Evolutionary conservation across 2,329 filamentous ascomycete genomes (phyloP).

Genomic region (Colletotrichum noveboracense): DNA sequence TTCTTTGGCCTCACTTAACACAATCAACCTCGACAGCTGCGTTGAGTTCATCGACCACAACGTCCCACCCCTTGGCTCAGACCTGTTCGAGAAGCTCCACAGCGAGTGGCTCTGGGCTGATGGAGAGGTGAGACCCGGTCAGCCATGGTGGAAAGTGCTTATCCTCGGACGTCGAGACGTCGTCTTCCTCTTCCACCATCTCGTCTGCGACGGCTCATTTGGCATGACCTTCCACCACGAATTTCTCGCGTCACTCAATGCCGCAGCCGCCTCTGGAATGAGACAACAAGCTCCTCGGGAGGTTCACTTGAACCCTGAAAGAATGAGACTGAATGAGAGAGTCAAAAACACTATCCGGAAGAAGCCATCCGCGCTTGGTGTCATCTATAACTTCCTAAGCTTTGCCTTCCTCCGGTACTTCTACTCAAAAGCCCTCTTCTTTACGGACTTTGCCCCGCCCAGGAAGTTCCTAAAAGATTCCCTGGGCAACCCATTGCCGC

Average conservation of each 20-base stretch:
- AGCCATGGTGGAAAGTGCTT: constrained; percentile 17
- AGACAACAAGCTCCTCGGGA: background rate
- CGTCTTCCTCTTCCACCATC: constrained; percentile 13
- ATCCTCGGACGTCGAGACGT: constrained; percentile 7
- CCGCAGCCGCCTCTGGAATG: background rate
- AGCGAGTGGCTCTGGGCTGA: constrained; percentile 10
- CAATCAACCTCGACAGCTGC: constrained; percentile 4
- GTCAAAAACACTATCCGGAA: background rate
- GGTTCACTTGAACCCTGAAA: background rate
- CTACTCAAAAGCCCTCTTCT: constrained; percentile 18
- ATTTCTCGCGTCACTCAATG: constrained; percentile 6
- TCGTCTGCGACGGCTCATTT: constrained; percentile 13
- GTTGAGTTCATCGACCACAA: constrained; percentile 14
- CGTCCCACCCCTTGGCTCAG: background rate
- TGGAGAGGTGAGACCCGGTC: background rate
- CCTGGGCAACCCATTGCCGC: background rate
- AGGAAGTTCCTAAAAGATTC: background rate
- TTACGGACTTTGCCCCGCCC: constrained; percentile 2
- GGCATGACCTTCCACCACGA: constrained; percentile 18
- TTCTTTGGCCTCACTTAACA: constrained; percentile 3
- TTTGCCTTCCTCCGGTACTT: constrained; percentile 12
- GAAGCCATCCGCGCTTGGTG: constrained; percentile 4
- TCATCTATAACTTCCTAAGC: constrained; percentile 1
- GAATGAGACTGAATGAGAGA: background rate
- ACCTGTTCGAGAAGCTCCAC: background rate